Conservation (phyloP, 371 early-diverging fungal genomes). For the Phascolomyces articulosus region DNA sequence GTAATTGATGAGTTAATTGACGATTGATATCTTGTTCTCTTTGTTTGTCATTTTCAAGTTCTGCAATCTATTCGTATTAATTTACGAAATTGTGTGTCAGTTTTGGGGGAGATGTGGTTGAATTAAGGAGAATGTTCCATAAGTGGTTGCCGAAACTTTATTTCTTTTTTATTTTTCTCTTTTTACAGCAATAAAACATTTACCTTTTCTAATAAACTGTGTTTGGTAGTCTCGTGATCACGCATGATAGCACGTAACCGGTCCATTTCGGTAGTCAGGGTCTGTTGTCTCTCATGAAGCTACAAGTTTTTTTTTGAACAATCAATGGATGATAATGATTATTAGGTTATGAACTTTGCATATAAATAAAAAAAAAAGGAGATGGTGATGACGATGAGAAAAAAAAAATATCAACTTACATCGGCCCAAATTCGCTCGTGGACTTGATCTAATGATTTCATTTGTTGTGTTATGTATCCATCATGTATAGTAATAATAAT, state of each 20-base stretch:
- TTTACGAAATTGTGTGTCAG: not conserved
- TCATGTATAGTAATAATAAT: not conserved
- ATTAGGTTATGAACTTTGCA: not conserved
- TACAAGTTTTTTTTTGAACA: not conserved
- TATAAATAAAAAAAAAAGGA: too few species aligned
- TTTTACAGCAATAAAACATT: not conserved
- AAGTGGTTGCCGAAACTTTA: not conserved
- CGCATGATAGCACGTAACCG: slow-evolving; percentile 21
- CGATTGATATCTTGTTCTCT: slow-evolving; percentile 23
- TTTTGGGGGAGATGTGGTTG: not conserved
- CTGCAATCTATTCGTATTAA: slow-evolving; percentile 28
- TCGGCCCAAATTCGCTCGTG: slow-evolving; percentile 8
- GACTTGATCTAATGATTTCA: slow-evolving; percentile 8
- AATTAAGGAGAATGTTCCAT: not conserved
- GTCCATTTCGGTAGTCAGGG: slow-evolving; percentile 26
- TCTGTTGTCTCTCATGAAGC: slow-evolving; percentile 24
- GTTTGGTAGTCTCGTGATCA: slow-evolving; percentile 27
- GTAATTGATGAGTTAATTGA: slow-evolving; percentile 17
- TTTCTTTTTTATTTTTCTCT: not conserved
- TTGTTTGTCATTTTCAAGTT: slow-evolving; percentile 37
- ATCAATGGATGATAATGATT: not conserved
- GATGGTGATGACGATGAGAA: not conserved
- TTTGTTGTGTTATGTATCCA: not conserved
- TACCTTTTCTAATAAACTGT: slow-evolving; percentile 30
- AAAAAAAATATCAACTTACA: not conserved